Evolutionary conservation across 768 basidiomycete species (phyloP).

Genomic region (Cyathus striatus): DNA sequence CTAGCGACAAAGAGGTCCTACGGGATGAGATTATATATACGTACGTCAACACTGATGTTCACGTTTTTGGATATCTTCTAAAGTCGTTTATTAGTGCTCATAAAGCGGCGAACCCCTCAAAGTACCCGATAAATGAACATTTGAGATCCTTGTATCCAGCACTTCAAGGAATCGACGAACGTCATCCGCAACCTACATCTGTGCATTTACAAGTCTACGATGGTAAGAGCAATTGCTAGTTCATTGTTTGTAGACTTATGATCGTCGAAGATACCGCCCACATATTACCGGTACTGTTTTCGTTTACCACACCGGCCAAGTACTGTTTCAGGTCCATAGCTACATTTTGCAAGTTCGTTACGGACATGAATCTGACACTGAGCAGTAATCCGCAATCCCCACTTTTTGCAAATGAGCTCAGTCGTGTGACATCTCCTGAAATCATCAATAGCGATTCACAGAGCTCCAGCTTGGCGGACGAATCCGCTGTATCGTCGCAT

Average conservation of each 20-base stretch:
- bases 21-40: slow-evolving; percentile 88
- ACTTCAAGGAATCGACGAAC: slow-evolving; percentile 48
- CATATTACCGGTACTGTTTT: slow-evolving; percentile 67
- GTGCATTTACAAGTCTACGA: slow-evolving; percentile 95
- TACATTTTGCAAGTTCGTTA: slow-evolving; percentile 62
- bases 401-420: too few relatives aligned
- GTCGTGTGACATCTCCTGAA: not conserved
- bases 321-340: slow-evolving; percentile 79
- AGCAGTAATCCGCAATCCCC: too few relatives aligned
- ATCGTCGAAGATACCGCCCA: slow-evolving; percentile 56
- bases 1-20: slow-evolving; percentile 86
- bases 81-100: slow-evolving; percentile 75
- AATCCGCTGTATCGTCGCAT: too few relatives aligned
- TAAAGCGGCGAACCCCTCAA: slow-evolving; percentile 81
- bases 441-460: not conserved
- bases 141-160: slow-evolving; percentile 50
- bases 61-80: too few relatives aligned
- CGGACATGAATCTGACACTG: slow-evolving; percentile 35
- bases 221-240: slow-evolving; percentile 36
- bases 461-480: too few relatives aligned
- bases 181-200: slow-evolving; percentile 52
- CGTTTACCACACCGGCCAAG: slow-evolving; percentile 74
- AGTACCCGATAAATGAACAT: slow-evolving; percentile 46
- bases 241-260: slow-evolving; percentile 10
- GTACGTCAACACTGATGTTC: slow-evolving; percentile 45